phyloP scores from a whole-genome alignment of 2,329 filamentous ascomycete genomes.

The Pochonia chlamydosporia region DNA sequence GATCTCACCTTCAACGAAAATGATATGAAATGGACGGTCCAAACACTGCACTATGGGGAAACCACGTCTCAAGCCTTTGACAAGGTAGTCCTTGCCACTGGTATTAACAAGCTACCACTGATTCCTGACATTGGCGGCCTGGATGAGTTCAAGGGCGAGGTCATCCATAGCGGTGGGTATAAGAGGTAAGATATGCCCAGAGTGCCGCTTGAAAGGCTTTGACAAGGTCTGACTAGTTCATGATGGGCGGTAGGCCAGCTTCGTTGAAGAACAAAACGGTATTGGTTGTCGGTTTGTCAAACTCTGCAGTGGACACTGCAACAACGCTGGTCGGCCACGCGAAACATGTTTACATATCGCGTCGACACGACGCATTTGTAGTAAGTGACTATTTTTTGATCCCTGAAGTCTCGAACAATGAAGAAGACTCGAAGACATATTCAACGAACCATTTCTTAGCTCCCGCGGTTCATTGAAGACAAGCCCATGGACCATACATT shows the following conservation, averaged over 20 bases:
- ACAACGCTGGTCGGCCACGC: conserved; percentile 26
- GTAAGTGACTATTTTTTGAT: conserved; percentile 18
- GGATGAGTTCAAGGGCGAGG: conserved; percentile 29
- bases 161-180: conserved; percentile 33
- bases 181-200: conserved; percentile 18
- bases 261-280: conserved; percentile 34
- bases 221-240: background rate
- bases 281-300: conserved; percentile 36
- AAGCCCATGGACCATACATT: conserved; percentile 23
- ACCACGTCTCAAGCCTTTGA: conserved; percentile 24
- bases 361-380: conserved; percentile 30
- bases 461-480: conserved; percentile 22
- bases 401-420: too few species aligned
- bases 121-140: conserved; percentile 29
- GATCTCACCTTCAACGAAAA: conserved; percentile 14
- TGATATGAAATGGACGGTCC: conserved; percentile 20
- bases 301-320: conserved; percentile 25
- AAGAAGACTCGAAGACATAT: background rate
- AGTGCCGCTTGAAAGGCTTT: too few species aligned
- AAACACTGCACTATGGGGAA: conserved; percentile 8
- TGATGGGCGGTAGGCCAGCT: conserved; percentile 12
- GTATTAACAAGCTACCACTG: conserved; percentile 26
- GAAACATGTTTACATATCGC: conserved; percentile 34
- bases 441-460: background rate
- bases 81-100: conserved; percentile 30